Conservation (phyloP, 306 rosid genomes). For the Prunus padus region DNA sequence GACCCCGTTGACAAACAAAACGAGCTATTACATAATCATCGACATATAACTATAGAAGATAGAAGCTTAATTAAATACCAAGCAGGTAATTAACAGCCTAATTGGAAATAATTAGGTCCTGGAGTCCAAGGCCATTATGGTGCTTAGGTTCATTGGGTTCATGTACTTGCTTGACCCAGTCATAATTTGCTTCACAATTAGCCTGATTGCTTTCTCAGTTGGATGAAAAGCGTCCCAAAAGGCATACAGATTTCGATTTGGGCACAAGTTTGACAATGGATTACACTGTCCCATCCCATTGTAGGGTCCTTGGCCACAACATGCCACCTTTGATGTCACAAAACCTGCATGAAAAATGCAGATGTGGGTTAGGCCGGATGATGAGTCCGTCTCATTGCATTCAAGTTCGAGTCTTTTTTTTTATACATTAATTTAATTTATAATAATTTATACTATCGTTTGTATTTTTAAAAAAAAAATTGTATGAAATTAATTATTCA, state of each 20-base stretch:
- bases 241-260: conserved; percentile 37
- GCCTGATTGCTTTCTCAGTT: conserved; percentile 42
- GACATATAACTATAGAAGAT: no score
- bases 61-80: neutral
- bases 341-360: conserved; percentile 32
- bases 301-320: conserved; percentile 75
- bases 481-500: no score
- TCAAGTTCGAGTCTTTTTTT: accelerated
- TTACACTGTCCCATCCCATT: conserved; percentile 56
- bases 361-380: no score
- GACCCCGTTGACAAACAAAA: no score
- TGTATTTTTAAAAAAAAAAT: no score
- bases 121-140: conserved; percentile 50
- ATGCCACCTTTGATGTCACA: conserved; percentile 55
- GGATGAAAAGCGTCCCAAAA: conserved; percentile 70
- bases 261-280: conserved; percentile 37
- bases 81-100: neutral
- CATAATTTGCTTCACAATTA: conserved; percentile 40
- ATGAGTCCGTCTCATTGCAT: no score
- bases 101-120: neutral
- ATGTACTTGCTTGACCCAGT: conserved; percentile 37
- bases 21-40: neutral
- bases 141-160: conserved; percentile 58
- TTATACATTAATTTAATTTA: no score
- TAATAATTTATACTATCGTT: no score